Conservation (phyloP, 495 filamentous ascomycete genomes). For the Trichodelitschia bisporula region DNA sequence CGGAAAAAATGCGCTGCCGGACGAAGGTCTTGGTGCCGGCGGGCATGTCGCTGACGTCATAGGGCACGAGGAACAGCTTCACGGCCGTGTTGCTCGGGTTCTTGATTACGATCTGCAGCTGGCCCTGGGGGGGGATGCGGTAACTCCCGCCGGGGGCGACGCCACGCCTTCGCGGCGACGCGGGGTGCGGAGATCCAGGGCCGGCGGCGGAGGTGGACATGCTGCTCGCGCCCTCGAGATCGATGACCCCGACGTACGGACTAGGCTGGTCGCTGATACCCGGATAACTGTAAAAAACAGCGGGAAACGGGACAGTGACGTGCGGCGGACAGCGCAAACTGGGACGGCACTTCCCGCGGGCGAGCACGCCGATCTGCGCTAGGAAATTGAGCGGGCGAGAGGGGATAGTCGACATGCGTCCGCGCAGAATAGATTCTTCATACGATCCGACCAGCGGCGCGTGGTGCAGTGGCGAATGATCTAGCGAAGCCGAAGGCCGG, state of each 20-base stretch:
- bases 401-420: conserved; percentile 90
- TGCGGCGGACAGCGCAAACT: conserved; percentile 73
- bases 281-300: conserved; percentile 85
- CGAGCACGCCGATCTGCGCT: conserved; percentile 86
- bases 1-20: conserved; percentile 79
- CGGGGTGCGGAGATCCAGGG: conserved; percentile 2
- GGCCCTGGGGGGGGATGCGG: conserved; percentile 82
- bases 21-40: conserved; percentile 91
- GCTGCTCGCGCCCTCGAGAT: conserved; percentile 33
- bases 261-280: conserved; percentile 60
- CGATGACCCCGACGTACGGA: conserved; percentile 86
- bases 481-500: conserved; percentile 48
- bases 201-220: neutral
- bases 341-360: conserved; percentile 70
- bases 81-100: conserved; percentile 93
- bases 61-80: conserved; percentile 85
- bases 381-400: conserved; percentile 85
- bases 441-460: conserved; percentile 95
- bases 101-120: conserved; percentile 91
- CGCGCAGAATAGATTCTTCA: conserved; percentile 84
- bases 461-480: conserved; percentile 53
- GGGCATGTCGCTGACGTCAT: conserved; percentile 90
- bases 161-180: conserved; percentile 31
- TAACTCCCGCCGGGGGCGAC: conserved; percentile 63
- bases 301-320: conserved; percentile 80